Evolutionary conservation across 805 yeast species (phyloP), one percentile per base, ranked within the genome.

Genomic region (Wickerhamomyces tratensis): DNA sequence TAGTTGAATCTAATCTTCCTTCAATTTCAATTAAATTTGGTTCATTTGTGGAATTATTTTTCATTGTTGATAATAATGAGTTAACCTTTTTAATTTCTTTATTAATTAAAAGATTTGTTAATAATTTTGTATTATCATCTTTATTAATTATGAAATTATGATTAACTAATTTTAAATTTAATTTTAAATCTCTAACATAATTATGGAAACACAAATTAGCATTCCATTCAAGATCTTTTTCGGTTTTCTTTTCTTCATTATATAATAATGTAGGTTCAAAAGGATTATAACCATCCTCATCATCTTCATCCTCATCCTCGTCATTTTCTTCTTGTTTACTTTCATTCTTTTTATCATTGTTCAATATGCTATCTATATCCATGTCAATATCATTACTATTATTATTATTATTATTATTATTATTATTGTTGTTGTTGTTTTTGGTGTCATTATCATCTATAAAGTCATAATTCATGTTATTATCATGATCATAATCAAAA

Each of bases 1-100:
- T 66, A 6, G 48, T 43, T 5, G 65, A 53, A 51, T 75, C 79
- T 38, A 86, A 65, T 43, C 87, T 67, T 4, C 95, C 95, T 46
- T 76, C 80, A 38, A 85, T 61, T 30, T 63, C 63, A 49, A 79
- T 58, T 33, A 59, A 14, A 40, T 37, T 13, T n/a, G 10, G 6
- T 20, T 20, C 20, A 20, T 20, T 20, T 29, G 31, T 9, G 3
- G 13, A 6, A 12, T 31, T 31, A 31, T 31, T 12, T 8, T 6
- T 31, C 7, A 6, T 12, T 11, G 7, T 31, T 6, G 11, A 31
- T 31, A 31, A 6, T 13, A 31, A 31, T 31, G 7, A 6, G 6
- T 31, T 31, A 31, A 5, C 11, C n/a, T 31, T 31, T 31, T 31
- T 31, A 13, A 31, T 31, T 12, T 31, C 7, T 8, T 31, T 12